A percentile compares a stretch with the other conserved stretches of the same genome.
These are phyloP conservation scores for Annulohypoxylon nitens DNA, from an alignment of 495 filamentous ascomycete species.

Conservation along the genomic window DNA sequence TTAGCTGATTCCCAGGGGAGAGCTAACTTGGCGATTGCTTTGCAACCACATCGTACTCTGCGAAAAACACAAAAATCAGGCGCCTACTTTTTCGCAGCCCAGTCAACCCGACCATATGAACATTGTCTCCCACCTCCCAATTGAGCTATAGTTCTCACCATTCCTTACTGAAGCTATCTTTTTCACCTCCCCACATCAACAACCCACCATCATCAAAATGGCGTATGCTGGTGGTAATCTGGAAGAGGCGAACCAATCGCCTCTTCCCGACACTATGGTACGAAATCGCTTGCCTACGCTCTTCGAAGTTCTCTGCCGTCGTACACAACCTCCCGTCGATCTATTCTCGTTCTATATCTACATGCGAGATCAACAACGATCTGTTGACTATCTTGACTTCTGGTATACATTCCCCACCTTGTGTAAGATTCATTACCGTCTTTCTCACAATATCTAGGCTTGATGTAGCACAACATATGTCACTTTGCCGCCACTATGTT, in stretches of 20 bases:
- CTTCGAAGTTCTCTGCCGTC: slow-evolving; percentile 92
- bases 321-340: slow-evolving; percentile 92
- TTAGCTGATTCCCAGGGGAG: slow-evolving; percentile 28
- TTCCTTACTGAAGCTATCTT: neutral
- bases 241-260: slow-evolving; percentile 50
- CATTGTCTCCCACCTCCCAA: neutral
- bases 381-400: slow-evolving; percentile 98
- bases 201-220: slow-evolving; percentile 50
- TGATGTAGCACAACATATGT: slow-evolving; percentile 99
- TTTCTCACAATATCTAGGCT: slow-evolving; percentile 72
- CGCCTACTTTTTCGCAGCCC: slow-evolving; percentile 11
- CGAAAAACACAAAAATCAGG: neutral
- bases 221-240: slow-evolving; percentile 45
- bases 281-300: slow-evolving; percentile 92
- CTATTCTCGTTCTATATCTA: slow-evolving; percentile 99
- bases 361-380: slow-evolving; percentile 98
- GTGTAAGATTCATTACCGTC: slow-evolving; percentile 19
- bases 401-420: slow-evolving; percentile 71
- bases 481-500: slow-evolving; percentile 96
- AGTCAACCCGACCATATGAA: neutral
- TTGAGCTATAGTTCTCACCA: neutral
- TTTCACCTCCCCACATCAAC: neutral
- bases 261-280: slow-evolving; percentile 61
- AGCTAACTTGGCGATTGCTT: slow-evolving; percentile 14
- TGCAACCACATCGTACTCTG: neutral